phyloP scores from a whole-genome alignment of 2,329 filamentous ascomycete species.

The Fusarium keratoplasticum region DNA sequence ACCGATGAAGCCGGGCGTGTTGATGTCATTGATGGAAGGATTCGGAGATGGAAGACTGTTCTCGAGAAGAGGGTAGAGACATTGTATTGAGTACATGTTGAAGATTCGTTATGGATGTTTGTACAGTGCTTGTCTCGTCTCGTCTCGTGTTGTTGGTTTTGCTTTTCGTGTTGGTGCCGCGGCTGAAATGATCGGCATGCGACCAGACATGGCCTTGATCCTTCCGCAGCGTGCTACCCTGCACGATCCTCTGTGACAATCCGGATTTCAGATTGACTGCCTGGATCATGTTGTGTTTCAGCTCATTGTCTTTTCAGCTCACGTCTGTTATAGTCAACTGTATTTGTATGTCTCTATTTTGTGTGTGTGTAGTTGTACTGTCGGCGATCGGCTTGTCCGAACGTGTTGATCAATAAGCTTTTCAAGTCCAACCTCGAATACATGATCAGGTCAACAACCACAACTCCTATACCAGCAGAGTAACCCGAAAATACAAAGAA shows the following conservation, averaged over 20 bases:
- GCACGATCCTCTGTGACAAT: background rate
- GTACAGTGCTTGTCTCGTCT: background rate
- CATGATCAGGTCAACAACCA: background rate
- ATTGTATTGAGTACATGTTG: background rate
- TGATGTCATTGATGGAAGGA: slow-evolving; percentile 4
- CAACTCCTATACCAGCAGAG: too few relatives aligned
- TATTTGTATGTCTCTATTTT: background rate
- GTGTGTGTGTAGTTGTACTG: background rate
- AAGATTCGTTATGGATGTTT: background rate
- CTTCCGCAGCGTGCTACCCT: background rate
- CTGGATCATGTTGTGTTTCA: background rate
- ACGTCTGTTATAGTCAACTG: background rate
- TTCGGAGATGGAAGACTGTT: background rate
- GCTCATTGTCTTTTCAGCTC: background rate
- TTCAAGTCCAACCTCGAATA: background rate
- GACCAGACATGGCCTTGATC: background rate
- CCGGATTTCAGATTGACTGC: background rate
- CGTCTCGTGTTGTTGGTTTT: background rate
- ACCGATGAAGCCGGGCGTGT: background rate
- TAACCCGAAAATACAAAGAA: background rate
- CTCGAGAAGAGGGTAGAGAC: background rate
- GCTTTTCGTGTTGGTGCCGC: slow-evolving; percentile 4
- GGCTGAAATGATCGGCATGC: background rate
- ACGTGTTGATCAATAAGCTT: background rate
- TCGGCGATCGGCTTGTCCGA: background rate